Conservation (phyloP, 1,139 yeast genomes). For the Candida buenavistaensis region DNA sequence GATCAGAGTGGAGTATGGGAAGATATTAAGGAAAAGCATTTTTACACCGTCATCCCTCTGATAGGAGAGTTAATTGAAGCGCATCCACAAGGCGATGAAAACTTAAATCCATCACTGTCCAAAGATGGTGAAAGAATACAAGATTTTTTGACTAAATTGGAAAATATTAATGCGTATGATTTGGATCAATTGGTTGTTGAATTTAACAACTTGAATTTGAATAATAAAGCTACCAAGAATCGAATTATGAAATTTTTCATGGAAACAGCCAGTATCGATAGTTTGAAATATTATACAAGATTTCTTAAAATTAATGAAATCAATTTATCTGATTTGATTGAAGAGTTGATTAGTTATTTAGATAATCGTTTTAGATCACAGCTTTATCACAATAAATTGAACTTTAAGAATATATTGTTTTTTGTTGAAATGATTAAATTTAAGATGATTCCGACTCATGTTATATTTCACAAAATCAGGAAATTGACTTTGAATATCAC, state of each 20-base stretch:
- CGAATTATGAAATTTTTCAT: slow-evolving; percentile 58
- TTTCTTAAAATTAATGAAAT: slow-evolving; percentile 62
- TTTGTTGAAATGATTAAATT: slow-evolving; percentile 79
- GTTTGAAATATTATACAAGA: slow-evolving; percentile 56
- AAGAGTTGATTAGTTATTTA: slow-evolving; percentile 54
- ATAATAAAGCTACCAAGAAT: slow-evolving; percentile 74
- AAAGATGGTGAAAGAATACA: slow-evolving; percentile 48
- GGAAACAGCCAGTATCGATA: slow-evolving; percentile 45
- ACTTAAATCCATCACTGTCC: slow-evolving; percentile 4
- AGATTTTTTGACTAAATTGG: slow-evolving; percentile 45
- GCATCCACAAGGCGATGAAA: slow-evolving; percentile 15
- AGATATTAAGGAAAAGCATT: slow-evolving; percentile 58
- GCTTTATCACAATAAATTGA: slow-evolving; percentile 50
- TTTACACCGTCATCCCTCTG: slow-evolving; percentile 49
- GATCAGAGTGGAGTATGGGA: slow-evolving; percentile 55
- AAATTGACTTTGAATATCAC: slow-evolving; percentile 53
- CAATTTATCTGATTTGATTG: slow-evolving; percentile 52
- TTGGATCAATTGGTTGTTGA: slow-evolving; percentile 57
- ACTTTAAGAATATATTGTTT: slow-evolving; percentile 59
- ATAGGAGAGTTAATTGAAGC: slow-evolving; percentile 29
- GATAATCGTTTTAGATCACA: slow-evolving; percentile 65
- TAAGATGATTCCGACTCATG: slow-evolving; percentile 67
- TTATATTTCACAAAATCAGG: slow-evolving; percentile 71
- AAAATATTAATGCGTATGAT: slow-evolving; percentile 44
- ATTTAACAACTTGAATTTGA: slow-evolving; percentile 54